Base-by-base conservation (phyloP, 495 filamentous ascomycete species). In the Penicillium alfredii region DNA sequence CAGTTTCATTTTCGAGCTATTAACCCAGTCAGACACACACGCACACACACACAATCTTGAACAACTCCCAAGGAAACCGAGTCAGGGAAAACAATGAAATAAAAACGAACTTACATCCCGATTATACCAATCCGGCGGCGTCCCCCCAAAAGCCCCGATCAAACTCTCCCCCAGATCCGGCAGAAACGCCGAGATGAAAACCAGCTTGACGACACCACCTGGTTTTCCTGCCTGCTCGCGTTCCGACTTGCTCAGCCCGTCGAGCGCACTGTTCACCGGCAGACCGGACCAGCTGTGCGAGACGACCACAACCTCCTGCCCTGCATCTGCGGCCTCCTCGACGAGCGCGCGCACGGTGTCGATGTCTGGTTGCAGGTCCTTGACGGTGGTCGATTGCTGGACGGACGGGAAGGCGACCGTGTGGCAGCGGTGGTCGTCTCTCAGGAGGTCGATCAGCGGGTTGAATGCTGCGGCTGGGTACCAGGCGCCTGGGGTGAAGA, bases 271-370 rank as follows among this genome's bases (percentile, higher is more conserved):
- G 45, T 53, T 63, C 6, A 66, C 70, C 0, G 73, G 68, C 8
- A 71, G 38, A 4, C 73, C 74, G 18, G 72, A 60, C 57, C 73
- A 77, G 23, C 68, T 71, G 46, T 69, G 64, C 19, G 53, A 45
- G 16, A 69, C 33, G 15, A 69, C 27, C 8, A 67, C 33, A 8
- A 69, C 52, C n/a, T 67, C 61, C 15, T 54, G 40, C 4, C 61
- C 60, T 0, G 40, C 50, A 8, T 56, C 33, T 50, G 59, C 38
- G 38, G n/a, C 61, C 4, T 34, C 24, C 17, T 54, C 47, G 16
- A 64, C 52, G 0, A 56, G 31, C 2, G 42, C 30, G 9, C 60
- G 56, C 25, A 66, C 44, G 0, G 47, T 43, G 0, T 27, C 30
- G n/a, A 61, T 61, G 29, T 67, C 63, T 0, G 46, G 47, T 21